Base-by-base conservation (phyloP, 495 filamentous ascomycete genomes). In the Penicillium cinerascens region DNA sequence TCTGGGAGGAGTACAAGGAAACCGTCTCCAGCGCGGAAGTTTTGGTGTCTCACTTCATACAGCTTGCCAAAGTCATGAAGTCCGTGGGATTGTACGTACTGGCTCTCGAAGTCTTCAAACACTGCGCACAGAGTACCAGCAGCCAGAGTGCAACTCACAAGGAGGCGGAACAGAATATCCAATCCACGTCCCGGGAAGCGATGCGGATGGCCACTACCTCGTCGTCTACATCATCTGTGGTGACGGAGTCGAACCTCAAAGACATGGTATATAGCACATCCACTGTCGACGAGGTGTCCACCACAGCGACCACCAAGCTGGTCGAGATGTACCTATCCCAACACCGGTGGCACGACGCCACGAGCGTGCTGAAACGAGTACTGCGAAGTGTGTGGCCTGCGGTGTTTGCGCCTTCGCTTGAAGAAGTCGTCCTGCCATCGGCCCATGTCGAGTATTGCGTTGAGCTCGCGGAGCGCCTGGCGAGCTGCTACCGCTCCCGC, bases 301-400 rank as follows among this genome's bases (percentile, higher is more conserved):
- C 49, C 21, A 40, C 54, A 11, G 55, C 63, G 0, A 45, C 53
- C 21, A 60, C 51, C 13, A 49, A 54, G 5, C 47, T 66, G 13
- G 40, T 60, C 8, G 45, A 60, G 17, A 54, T 43, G 39, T 66
- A 66, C 44, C 20, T 59, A 11, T 60, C 63, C 2, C 63, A 66
- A 38, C 60, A 61, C 42, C 42, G 57, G 17, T 66, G 60, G 60
- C 55, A 55, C 6, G 60, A 66, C 23, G 60, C 60, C 4, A 63
- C 57, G 0, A 53, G 38, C 17, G 11, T 51, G 5, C 44, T 66
- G 13, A 66, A 66, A 29, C 40, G 41, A 33, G 55, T 61, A 4
- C 36, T 66, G 37, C 63, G 44, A 6, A 47, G 26, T 26, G 27
- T 61, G 18, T 66, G 63, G 63, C 57, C 60, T 0, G 29, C 42